phyloP scores from a whole-genome alignment of 805 yeast genomes.

The Zygoascus biomembranicola region DNA sequence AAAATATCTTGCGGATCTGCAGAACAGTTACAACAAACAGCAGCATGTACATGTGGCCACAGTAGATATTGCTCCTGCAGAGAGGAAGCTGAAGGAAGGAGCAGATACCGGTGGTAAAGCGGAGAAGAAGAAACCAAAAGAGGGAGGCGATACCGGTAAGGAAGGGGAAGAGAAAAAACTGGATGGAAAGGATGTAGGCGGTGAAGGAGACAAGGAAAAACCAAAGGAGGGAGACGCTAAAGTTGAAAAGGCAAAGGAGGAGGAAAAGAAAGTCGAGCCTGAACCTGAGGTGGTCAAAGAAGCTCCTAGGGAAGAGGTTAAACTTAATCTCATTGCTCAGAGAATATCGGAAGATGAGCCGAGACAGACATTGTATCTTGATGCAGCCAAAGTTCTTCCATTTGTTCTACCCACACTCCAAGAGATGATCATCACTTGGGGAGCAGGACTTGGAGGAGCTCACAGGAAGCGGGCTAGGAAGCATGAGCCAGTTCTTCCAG shows the following conservation, averaged over 20 bases:
- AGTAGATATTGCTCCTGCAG: conserved; percentile 8
- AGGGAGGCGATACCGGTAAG: not conserved
- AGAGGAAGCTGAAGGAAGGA: not conserved
- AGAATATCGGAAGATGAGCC: conserved; percentile 10
- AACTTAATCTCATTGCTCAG: not conserved
- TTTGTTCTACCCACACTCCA: conserved; percentile 63
- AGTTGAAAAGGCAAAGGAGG: not conserved
- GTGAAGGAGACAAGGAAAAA: conserved; percentile 2
- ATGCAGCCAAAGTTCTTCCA: conserved; percentile 31
- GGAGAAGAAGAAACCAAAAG: not conserved
- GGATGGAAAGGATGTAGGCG: conserved; percentile 5
- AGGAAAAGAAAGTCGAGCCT: not conserved
- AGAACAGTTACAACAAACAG: conserved; percentile 22
- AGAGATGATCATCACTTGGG: conserved; percentile 69
- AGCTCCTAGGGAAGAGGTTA: not conserved
- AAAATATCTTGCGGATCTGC: conserved; percentile 34
- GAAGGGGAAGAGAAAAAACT: conserved; percentile 1
- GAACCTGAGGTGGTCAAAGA: conserved; percentile 1
- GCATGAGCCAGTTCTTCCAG: conserved; percentile 67
- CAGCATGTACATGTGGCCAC: conserved; percentile 14
- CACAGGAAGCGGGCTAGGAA: conserved; percentile 44
- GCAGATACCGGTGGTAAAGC: not conserved
- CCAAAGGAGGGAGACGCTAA: conserved; percentile 2
- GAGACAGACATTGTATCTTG: conserved; percentile 25
- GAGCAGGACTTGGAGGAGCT: conserved; percentile 63